Evolutionary conservation across 2,329 filamentous ascomycete genomes (phyloP).

Genomic region (Triangularia setosa): DNA sequence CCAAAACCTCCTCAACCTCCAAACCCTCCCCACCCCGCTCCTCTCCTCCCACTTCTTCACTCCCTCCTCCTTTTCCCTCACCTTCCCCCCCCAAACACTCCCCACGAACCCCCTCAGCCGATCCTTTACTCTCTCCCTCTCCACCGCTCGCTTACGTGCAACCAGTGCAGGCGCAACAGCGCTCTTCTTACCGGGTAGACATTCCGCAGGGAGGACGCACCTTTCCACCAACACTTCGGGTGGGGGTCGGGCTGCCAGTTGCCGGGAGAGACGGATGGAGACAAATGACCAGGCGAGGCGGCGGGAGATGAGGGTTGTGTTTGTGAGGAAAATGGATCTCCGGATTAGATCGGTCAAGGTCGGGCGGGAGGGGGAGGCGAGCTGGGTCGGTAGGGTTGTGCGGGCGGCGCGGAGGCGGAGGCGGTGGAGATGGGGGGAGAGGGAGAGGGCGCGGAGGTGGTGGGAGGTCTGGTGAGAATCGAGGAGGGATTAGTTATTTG

Average conservation of each 20-base stretch:
- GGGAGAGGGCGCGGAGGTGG: slow-evolving; percentile 57
- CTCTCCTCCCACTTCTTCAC: slow-evolving; percentile 47
- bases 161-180: slow-evolving; percentile 57
- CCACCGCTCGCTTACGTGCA: slow-evolving; percentile 58
- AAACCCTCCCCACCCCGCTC: slow-evolving; percentile 53
- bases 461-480: slow-evolving; percentile 56
- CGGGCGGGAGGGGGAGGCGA: slow-evolving; percentile 55
- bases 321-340: slow-evolving; percentile 63
- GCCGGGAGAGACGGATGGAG: slow-evolving; percentile 61
- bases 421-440: slow-evolving; percentile 62
- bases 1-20: slow-evolving; percentile 63
- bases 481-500: not conserved
- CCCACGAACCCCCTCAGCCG: slow-evolving; percentile 62
- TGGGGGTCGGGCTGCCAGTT: slow-evolving; percentile 57
- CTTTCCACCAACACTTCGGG: slow-evolving; percentile 58
- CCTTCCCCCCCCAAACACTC: slow-evolving; percentile 51
- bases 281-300: slow-evolving; percentile 60
- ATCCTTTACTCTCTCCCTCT: slow-evolving; percentile 66
- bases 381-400: slow-evolving; percentile 49
- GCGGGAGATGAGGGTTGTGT: slow-evolving; percentile 62
- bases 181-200: slow-evolving; percentile 42
- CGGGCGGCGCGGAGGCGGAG: slow-evolving; percentile 58
- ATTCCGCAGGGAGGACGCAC: slow-evolving; percentile 62
- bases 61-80: slow-evolving; percentile 46
- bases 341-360: slow-evolving; percentile 58